Base-by-base conservation (phyloP, 352 stramenopile genomes). In the Phytopythium litorale region DNA sequence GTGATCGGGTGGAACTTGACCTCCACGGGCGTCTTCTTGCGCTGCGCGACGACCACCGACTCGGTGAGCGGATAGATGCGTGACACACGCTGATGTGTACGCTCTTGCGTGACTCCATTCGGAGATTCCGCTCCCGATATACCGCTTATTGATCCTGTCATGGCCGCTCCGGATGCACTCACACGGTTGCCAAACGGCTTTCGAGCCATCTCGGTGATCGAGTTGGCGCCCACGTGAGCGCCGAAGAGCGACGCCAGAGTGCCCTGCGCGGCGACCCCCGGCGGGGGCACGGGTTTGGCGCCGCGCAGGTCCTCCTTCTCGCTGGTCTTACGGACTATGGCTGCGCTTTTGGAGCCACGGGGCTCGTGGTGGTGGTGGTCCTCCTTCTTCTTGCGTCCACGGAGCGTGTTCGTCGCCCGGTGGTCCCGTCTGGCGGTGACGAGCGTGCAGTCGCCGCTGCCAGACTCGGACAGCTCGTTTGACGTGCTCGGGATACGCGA, bases 1-100 rank as follows among this genome's bases (percentile, higher is more conserved):
- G 81, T 91, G 38, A 93, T 21, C 1, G 84, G 71, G 58, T 93
- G 84, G 58, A 91, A 93, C 37, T 87, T 88, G 25, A 91, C 78
- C 60, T 91, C 81, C 21, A 91, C 81, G 4, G 81, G 81, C 1
- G 81, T 88, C 62, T 91, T 91, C 73, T 91, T 91, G 28, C 71
- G 73, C 62, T 88, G 76, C 4, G 76, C 66, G 11, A 91, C 79
- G 56, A 74, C 85, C 12, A 89, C 79, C 21, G 81, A 89, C 63
- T 91, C 81, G 1, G 79, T 83, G 58, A 89, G 66, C 7, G 81
- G 81, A 53, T 91, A 91, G 61, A 91, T 91, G 32, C 81, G 72
- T 13, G 81, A 91, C 21, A 89, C 70, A 5, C 81, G 81, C 52
- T 91, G 81, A 56, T 89, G 83, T 6, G 76, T 63, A 1, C 79